These are phyloP conservation scores for Scedosporium apiospermum DNA, from an alignment of 2,329 filamentous ascomycete species.

Conservation along the genomic window DNA sequence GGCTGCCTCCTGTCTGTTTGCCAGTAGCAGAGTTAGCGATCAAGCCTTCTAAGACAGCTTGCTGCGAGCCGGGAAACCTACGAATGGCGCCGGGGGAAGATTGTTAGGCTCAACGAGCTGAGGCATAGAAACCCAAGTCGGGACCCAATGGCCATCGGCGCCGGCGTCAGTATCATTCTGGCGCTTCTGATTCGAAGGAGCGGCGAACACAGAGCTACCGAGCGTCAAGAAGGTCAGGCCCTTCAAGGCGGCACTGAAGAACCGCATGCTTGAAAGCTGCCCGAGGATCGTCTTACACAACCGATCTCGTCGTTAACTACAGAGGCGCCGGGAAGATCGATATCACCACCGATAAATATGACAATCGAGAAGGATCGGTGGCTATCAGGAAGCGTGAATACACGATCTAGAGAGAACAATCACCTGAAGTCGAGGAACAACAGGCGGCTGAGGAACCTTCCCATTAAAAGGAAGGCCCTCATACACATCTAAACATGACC, in stretches of 20 bases:
- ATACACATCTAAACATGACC: not conserved
- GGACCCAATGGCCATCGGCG: constrained; percentile 41
- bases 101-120: constrained; percentile 54
- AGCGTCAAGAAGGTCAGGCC: constrained; percentile 10
- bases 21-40: not conserved
- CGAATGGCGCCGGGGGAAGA: constrained; percentile 50
- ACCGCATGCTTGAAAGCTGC: not conserved
- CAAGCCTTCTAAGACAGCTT: not conserved
- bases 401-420: not conserved
- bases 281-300: too few relatives aligned
- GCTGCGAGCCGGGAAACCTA: constrained; percentile 20
- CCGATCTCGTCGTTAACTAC: not conserved
- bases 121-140: constrained; percentile 58
- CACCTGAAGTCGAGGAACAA: not conserved
- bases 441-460: not conserved
- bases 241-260: constrained; percentile 7
- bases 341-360: not conserved
- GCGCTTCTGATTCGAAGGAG: constrained; percentile 3
- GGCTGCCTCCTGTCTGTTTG: constrained; percentile 23
- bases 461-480: not conserved
- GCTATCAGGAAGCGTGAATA: not conserved
- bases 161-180: constrained; percentile 17
- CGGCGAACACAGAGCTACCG: constrained; percentile 1
- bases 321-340: not conserved
- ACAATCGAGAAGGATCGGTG: not conserved